phyloP scores from a whole-genome alignment of 139 green algal genomes.

The Closterium sp. region DNA sequence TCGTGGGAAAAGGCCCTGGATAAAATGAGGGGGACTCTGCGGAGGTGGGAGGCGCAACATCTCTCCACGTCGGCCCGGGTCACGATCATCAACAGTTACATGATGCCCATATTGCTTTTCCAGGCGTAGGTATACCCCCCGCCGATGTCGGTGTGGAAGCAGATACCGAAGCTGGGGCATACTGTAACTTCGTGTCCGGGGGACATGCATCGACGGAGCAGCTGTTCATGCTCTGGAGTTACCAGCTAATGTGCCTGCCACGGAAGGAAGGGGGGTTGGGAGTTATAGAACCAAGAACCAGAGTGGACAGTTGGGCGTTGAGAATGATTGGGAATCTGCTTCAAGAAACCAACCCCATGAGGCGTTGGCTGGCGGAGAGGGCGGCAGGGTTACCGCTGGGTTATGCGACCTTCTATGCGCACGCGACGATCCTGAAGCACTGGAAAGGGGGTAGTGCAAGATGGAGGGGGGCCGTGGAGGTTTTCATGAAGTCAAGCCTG shows the following conservation, averaged over 20 bases:
- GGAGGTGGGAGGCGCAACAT: neutral
- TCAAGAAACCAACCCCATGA: too few species aligned
- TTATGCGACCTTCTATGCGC: neutral
- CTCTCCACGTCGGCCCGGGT: neutral
- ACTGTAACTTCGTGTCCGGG: neutral
- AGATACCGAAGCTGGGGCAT: neutral
- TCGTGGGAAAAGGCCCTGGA: neutral
- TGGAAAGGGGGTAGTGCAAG: neutral
- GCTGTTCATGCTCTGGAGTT: neutral
- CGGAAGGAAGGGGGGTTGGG: neutral
- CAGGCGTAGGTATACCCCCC: neutral
- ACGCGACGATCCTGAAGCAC: neutral
- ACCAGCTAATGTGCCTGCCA: neutral
- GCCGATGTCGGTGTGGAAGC: neutral
- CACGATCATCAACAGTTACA: neutral
- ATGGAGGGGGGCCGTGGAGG: neutral
- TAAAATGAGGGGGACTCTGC: neutral
- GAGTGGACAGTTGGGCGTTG: neutral
- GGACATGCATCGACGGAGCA: neutral
- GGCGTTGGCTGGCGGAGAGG: neutral
- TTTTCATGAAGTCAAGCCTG: neutral
- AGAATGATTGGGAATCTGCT: too few species aligned
- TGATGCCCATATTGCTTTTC: neutral
- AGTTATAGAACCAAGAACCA: neutral
- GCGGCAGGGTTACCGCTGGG: neutral